These are phyloP conservation scores for Agrocybe praecox DNA, from an alignment of 768 basidiomycete genomes.

Conservation along the genomic window DNA sequence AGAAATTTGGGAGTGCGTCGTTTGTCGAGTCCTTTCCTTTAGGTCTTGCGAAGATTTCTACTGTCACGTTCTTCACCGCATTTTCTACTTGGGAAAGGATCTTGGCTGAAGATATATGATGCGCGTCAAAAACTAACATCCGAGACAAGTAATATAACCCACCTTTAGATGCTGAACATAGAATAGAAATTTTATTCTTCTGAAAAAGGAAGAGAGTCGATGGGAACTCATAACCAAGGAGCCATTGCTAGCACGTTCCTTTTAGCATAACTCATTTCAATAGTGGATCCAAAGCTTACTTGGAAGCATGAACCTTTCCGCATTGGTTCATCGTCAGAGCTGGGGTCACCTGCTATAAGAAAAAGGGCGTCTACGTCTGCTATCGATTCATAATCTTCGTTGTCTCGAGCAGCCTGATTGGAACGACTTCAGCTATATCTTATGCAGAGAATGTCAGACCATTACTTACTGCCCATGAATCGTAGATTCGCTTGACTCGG, in stretches of 20 bases:
- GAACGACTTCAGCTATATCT: constrained; percentile 5
- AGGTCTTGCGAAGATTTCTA: constrained; percentile 79
- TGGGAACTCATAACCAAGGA: constrained; percentile 97
- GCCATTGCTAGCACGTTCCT: constrained; percentile 73
- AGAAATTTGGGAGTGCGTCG: constrained; percentile 73
- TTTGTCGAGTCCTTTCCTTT: constrained; percentile 79
- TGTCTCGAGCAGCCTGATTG: constrained; percentile 60
- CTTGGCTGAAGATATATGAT: constrained; percentile 58
- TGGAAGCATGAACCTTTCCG: constrained; percentile 92
- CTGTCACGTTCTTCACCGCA: constrained; percentile 53
- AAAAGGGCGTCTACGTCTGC: constrained; percentile 70
- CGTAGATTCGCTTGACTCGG: constrained; percentile 60
- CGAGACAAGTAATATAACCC: constrained; percentile 2
- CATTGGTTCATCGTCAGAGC: constrained; percentile 86
- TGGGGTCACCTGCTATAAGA: constrained; percentile 76
- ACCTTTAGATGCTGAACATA: constrained; percentile 93
- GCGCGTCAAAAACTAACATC: constrained; percentile 6
- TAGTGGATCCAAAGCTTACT: constrained; percentile 44
- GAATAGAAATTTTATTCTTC: constrained; percentile 72
- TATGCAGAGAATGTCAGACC: neutral
- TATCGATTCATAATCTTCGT: constrained; percentile 73
- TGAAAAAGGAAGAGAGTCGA: constrained; percentile 88
- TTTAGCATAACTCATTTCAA: constrained; percentile 12
- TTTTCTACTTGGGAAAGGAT: constrained; percentile 79
- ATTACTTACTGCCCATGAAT: constrained; percentile 62